Conservation (phyloP, 148 eudicot species). For the Amaranthus cruentus region DNA sequence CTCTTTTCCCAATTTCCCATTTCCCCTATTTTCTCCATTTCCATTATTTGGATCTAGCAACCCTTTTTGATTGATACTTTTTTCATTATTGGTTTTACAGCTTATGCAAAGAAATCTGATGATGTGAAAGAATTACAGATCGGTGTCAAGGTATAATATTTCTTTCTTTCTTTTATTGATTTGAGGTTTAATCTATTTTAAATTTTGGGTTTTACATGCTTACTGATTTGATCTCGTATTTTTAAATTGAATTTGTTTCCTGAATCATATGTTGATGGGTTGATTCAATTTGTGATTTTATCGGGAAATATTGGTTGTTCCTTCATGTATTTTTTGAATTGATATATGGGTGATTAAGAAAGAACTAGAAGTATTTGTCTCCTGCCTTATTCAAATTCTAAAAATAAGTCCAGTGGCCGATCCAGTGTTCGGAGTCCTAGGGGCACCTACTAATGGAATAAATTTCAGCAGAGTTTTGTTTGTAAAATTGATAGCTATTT, state of each 20-base stretch:
- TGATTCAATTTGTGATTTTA: neutral
- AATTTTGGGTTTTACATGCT: neutral
- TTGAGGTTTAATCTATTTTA: neutral
- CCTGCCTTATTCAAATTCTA: too few relatives aligned
- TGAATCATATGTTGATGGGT: neutral
- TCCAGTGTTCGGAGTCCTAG: too few relatives aligned
- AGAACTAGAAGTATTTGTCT: neutral
- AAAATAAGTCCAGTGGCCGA: too few relatives aligned
- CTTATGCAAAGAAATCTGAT: slow-evolving; percentile 58
- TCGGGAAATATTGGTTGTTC: neutral
- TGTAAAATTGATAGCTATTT: too few relatives aligned
- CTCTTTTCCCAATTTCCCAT: neutral
- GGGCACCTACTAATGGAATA: too few relatives aligned
- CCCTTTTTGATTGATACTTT: neutral
- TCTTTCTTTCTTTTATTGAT: neutral
- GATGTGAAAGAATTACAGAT: slow-evolving; percentile 90
- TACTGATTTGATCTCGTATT: neutral
- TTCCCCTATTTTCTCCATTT: neutral
- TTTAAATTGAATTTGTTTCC: slow-evolving; percentile 14
- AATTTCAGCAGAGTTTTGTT: too few relatives aligned
- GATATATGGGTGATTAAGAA: neutral
- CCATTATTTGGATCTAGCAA: slow-evolving; percentile 6
- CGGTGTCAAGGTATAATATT: slow-evolving; percentile 78
- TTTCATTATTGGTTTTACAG: slow-evolving; percentile 19
- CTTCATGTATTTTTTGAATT: neutral